Evolutionary conservation across 345 rosid genomes (phyloP).

Genomic region (Dovyalis caffra): DNA sequence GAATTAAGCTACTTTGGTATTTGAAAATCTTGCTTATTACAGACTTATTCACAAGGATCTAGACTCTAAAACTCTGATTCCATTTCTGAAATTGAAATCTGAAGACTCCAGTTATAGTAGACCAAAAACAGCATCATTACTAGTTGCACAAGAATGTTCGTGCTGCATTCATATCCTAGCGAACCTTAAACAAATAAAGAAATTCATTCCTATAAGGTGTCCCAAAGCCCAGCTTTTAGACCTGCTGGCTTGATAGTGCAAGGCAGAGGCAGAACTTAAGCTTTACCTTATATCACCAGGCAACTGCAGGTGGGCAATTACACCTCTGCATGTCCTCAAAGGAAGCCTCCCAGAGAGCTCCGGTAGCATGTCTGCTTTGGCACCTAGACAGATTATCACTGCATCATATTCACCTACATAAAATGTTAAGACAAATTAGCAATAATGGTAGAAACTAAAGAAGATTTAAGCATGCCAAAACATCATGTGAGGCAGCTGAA

Average conservation of each 20-base stretch:
- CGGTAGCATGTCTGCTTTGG: constrained; percentile 65
- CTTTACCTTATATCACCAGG: constrained; percentile 45
- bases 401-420: constrained; percentile 68
- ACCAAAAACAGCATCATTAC: neutral
- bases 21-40: neutral
- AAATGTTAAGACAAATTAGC: neutral
- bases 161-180: neutral
- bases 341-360: constrained; percentile 84
- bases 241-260: neutral
- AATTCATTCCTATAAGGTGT: neutral
- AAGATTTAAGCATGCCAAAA: neutral
- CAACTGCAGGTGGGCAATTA: constrained; percentile 64
- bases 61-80: neutral
- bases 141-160: neutral
- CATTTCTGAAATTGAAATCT: neutral
- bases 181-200: neutral
- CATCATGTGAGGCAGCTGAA: neutral
- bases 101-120: neutral
- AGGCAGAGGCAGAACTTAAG: constrained; percentile 3
- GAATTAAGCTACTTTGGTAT: neutral
- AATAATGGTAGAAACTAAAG: neutral
- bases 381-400: constrained; percentile 77
- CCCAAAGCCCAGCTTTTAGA: neutral
- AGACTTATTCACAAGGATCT: too few relatives aligned
- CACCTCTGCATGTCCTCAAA: constrained; percentile 86